Percentiles rank a stretch among this genome's conserved stretches.
These are phyloP conservation scores for Mariannaea sp. DNA, from an alignment of 2,329 filamentous ascomycete species.

Conservation along the genomic window DNA sequence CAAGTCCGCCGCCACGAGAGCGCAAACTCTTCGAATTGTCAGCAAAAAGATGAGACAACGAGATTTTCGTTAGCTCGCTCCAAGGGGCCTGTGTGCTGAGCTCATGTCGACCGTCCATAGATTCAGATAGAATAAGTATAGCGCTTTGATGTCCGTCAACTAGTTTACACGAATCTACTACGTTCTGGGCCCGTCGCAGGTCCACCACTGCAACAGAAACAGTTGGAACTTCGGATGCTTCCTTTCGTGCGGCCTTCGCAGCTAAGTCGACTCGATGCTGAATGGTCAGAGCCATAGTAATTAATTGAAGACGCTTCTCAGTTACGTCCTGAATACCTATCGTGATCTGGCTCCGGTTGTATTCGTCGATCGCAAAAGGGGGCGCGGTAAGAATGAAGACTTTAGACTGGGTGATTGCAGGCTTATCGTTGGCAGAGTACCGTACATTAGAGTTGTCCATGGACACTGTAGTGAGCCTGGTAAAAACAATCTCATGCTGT, in stretches of 20 bases:
- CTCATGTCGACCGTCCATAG: constrained; percentile 65
- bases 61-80: constrained; percentile 71
- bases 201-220: constrained; percentile 49
- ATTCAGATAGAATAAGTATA: constrained; percentile 71
- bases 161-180: constrained; percentile 75
- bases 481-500: constrained; percentile 72
- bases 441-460: constrained; percentile 65
- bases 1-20: constrained; percentile 56
- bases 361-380: constrained; percentile 58
- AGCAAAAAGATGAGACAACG: constrained; percentile 63
- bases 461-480: constrained; percentile 70
- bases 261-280: constrained; percentile 40
- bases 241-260: constrained; percentile 30
- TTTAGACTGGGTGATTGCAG: constrained; percentile 59
- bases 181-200: constrained; percentile 64
- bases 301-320: constrained; percentile 69
- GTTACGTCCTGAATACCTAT: constrained; percentile 73
- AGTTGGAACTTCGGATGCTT: constrained; percentile 23
- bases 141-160: constrained; percentile 69
- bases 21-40: constrained; percentile 65
- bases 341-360: constrained; percentile 59
- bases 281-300: constrained; percentile 64
- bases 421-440: constrained; percentile 60
- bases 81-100: constrained; percentile 77
- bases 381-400: constrained; percentile 71